Conservation (phyloP, 2,329 filamentous ascomycete species). For the Lasiodiplodia gonubiensis region DNA sequence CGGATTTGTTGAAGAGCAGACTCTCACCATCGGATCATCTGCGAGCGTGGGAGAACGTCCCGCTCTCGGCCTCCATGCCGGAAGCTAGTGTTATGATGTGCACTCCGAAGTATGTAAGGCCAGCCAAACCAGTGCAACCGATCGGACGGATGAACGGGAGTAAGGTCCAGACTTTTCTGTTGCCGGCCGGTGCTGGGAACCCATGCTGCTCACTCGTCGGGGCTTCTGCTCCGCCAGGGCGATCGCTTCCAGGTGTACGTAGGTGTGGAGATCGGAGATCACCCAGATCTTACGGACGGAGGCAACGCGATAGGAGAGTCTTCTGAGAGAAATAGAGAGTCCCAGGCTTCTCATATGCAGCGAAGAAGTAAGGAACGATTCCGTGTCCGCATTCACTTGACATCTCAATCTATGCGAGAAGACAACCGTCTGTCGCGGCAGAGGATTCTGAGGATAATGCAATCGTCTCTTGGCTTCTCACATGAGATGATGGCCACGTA, state of each 20-base stretch:
- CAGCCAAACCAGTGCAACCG: background rate
- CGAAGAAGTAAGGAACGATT: too few species aligned
- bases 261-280: background rate
- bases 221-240: background rate
- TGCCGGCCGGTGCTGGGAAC: background rate
- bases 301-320: too few species aligned
- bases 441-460: too few species aligned
- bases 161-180: background rate
- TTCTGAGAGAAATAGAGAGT: too few species aligned
- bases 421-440: too few species aligned
- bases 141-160: background rate
- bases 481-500: too few species aligned
- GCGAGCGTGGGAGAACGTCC: background rate
- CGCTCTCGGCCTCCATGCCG: background rate
- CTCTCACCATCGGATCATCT: background rate
- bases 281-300: background rate
- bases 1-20: background rate
- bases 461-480: too few species aligned
- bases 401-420: too few species aligned
- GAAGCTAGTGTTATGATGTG: background rate
- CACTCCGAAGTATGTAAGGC: conserved; percentile 1
- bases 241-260: background rate
- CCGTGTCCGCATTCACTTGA: too few species aligned
- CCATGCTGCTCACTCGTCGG: background rate
- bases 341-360: too few species aligned